Evolutionary conservation across 164 flowering plant genomes (phyloP), one percentile per base, ranked within the genome.

Genomic region (Chimonanthus salicifolius): DNA sequence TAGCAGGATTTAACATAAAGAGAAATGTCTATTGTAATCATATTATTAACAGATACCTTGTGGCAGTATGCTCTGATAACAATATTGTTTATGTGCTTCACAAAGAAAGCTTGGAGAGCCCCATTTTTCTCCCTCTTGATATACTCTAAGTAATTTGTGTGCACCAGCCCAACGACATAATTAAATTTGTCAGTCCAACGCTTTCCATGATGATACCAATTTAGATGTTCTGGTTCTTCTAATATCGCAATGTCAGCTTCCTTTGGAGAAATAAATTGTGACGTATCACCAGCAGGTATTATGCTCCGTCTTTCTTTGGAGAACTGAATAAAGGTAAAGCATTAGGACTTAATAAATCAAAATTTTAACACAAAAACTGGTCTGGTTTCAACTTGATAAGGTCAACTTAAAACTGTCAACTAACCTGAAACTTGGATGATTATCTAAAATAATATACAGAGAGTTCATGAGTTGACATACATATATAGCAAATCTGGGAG

Each of bases 191-290:
- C 92, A 63, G 90, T 90, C 95, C 95, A 90, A 70, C 95, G 88
- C 75, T 65, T 85, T 21, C 95, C 95, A 82, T 90, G 95, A 82
- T 90, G 89, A 69, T 90, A 90, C 95, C 95, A 90, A 74, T 88
- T 90, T 45, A 90, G 78, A 60, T 90, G 92, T 75, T 90, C 95
- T 62, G 95, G 95, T 76, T 90, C 95, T 82, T 90, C 95, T n/a
- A 90, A 86, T 67, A 90, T 88, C 64, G 95, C 95, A 83, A 90
- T 89, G 78, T 90, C 92, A 49, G 95, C 95, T 80, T 90, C 95
- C 80, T 79, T 85, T 65, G 89, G 83, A n/a, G 95, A 81, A 68
- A 90, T 87, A 80, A 90, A 88, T 75, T 87, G 88, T 49, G 92
- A 82, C 54, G 92, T 90, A 71, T 90, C 95, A 72, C 95, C 95